A percentile compares a stretch with the other conserved stretches of the same genome.
Evolutionary conservation across 1,139 yeast genomes (phyloP).

Genomic region (Sugiyamaella grinbergsii): DNA sequence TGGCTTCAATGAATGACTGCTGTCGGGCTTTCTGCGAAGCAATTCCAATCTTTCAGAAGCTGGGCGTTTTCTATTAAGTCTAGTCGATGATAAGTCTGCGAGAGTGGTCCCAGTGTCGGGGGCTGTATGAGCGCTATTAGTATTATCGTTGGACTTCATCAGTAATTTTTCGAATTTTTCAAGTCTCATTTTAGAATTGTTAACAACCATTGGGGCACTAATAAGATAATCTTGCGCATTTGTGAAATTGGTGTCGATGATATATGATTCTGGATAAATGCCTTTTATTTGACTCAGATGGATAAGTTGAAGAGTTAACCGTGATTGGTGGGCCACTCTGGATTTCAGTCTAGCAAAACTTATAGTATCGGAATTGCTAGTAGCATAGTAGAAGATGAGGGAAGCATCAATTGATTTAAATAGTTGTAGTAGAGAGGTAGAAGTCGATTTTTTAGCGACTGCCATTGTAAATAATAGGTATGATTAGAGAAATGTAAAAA

Average conservation of each 20-base stretch:
- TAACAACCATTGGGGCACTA: slow-evolving; percentile 20
- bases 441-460: not conserved
- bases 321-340: slow-evolving; percentile 31
- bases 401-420: slow-evolving; percentile 33
- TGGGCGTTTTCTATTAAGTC: slow-evolving; percentile 12
- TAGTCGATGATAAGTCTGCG: slow-evolving; percentile 6
- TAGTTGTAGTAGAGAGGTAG: slow-evolving; percentile 16
- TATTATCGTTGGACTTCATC: not conserved
- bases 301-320: slow-evolving; percentile 29
- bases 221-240: slow-evolving; percentile 8
- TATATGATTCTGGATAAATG: slow-evolving; percentile 37
- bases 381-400: slow-evolving; percentile 31
- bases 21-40: slow-evolving; percentile 24
- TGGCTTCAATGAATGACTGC: not conserved
- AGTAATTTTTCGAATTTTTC: slow-evolving; percentile 9
- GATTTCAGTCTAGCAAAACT: slow-evolving; percentile 26
- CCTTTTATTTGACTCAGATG: slow-evolving; percentile 35
- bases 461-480: not conserved
- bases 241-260: slow-evolving; percentile 13
- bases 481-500: not conserved
- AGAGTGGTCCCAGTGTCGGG: slow-evolving; percentile 2
- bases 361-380: slow-evolving; percentile 27
- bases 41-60: slow-evolving; percentile 22
- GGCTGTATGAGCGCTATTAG: not conserved
- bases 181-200: slow-evolving; percentile 17